Percentiles rank a stretch among this genome's conserved stretches.
phyloP scores from a whole-genome alignment of 2,329 filamentous ascomycete genomes.

The Talaromyces amestolkiae region DNA sequence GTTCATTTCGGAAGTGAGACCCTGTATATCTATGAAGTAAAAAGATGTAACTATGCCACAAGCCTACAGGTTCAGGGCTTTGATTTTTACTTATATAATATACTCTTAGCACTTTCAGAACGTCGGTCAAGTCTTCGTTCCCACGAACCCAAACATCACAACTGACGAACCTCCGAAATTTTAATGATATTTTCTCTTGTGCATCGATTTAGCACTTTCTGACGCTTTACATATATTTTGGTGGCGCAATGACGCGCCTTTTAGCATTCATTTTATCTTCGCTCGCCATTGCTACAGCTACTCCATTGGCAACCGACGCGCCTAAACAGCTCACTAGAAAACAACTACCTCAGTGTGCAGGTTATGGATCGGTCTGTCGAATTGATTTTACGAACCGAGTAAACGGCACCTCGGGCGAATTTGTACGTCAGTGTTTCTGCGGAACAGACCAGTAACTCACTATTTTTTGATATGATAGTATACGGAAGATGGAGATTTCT shows the following conservation, averaged over 20 bases:
- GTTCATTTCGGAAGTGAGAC: background rate
- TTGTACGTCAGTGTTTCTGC: background rate
- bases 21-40: background rate
- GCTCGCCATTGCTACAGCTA: background rate
- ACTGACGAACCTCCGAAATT: no score
- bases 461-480: background rate
- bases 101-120: background rate
- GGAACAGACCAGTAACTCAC: background rate
- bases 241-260: background rate
- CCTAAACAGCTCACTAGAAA: background rate
- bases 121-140: background rate
- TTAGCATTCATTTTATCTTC: background rate
- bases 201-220: background rate
- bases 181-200: no score
- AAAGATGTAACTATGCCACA: no score
- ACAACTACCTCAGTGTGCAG: slow-evolving; percentile 4
- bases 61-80: no score
- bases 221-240: background rate
- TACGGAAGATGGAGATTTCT: slow-evolving; percentile 8
- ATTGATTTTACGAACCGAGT: background rate
- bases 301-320: background rate
- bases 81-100: background rate
- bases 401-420: background rate
- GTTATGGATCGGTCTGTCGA: slow-evolving; percentile 6
- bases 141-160: no score